phyloP scores from a whole-genome alignment of 768 basidiomycete genomes.

The Glaciozyma martinii region DNA sequence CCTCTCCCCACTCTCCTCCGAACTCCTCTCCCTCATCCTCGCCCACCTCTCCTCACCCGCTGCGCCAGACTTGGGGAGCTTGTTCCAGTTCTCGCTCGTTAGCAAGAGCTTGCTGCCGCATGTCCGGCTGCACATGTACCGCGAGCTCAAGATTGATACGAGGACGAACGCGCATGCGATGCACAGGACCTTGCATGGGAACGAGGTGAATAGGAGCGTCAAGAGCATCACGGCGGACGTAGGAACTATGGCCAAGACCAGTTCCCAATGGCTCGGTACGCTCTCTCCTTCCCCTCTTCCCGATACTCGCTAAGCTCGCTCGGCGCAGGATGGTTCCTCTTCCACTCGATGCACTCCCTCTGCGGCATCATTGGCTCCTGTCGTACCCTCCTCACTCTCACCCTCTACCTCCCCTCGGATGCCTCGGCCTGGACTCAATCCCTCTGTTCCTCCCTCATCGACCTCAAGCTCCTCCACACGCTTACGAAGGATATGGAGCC shows the following conservation, averaged over 20 bases:
- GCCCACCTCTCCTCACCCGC: conserved; percentile 4
- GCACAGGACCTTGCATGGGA: conserved; percentile 27
- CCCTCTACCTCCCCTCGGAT: conserved; percentile 18
- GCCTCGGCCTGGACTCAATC: conserved; percentile 21
- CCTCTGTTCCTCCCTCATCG: conserved; percentile 12
- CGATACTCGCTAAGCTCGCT: background rate
- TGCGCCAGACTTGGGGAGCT: conserved; percentile 5
- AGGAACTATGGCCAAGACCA: conserved; percentile 22
- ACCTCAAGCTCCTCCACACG: conserved; percentile 21
- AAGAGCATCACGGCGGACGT: conserved; percentile 19
- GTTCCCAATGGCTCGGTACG: conserved; percentile 27
- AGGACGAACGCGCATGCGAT: conserved; percentile 26
- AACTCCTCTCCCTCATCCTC: conserved; percentile 23
- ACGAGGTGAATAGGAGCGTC: conserved; percentile 4
- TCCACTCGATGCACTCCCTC: conserved; percentile 32
- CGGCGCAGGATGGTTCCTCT: conserved; percentile 27
- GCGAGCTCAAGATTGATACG: conserved; percentile 18
- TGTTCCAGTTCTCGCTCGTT: conserved; percentile 3
- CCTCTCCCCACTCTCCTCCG: conserved; percentile 18
- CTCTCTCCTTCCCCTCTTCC: background rate
- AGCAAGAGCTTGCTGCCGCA: conserved; percentile 11
- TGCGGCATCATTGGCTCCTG: conserved; percentile 31
- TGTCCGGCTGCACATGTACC: conserved; percentile 14
- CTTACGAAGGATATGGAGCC: conserved; percentile 25
- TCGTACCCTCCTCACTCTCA: conserved; percentile 15